Conservation (phyloP, 179 eudicot species). For the Sideroxylon spinosum region DNA sequence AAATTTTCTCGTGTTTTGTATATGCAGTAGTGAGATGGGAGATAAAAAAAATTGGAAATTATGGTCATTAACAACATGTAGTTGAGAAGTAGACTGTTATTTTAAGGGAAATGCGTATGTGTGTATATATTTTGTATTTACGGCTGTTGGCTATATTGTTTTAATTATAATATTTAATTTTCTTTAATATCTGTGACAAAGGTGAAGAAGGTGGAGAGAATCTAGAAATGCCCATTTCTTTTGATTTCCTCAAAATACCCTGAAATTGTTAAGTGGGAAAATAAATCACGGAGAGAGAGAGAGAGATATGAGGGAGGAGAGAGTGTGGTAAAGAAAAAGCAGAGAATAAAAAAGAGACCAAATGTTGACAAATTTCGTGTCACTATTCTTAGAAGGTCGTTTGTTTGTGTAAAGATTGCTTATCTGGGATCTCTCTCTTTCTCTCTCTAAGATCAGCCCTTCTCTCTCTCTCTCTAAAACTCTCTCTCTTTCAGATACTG, state of each 20-base stretch:
- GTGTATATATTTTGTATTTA: background rate
- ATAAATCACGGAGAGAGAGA: conserved; percentile 20
- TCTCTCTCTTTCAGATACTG: conserved; percentile 40
- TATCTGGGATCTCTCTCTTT: conserved; percentile 91
- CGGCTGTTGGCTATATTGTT: background rate
- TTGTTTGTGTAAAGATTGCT: conserved; percentile 77
- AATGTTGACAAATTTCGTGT: conserved; percentile 89
- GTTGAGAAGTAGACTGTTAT: background rate
- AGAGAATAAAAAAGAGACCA: conserved; percentile 86
- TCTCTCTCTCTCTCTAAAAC: conserved; percentile 26
- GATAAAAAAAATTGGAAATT: too few relatives aligned
- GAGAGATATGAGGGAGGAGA: conserved; percentile 17
- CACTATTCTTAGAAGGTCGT: conserved; percentile 78
- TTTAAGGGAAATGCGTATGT: background rate
- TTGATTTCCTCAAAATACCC: conserved; percentile 38
- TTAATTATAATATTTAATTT: conserved; percentile 13
- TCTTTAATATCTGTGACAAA: conserved; percentile 35
- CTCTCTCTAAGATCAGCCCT: conserved; percentile 30
- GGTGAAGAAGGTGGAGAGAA: conserved; percentile 53
- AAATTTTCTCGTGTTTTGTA: too few relatives aligned
- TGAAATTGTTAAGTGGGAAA: conserved; percentile 26
- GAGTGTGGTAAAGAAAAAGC: conserved; percentile 34
- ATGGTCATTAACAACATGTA: background rate
- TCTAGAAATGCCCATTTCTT: conserved; percentile 50
- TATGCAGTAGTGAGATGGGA: too few relatives aligned